Conservation (phyloP, 495 filamentous ascomycete species). For the Wilcoxina mikolae region DNA sequence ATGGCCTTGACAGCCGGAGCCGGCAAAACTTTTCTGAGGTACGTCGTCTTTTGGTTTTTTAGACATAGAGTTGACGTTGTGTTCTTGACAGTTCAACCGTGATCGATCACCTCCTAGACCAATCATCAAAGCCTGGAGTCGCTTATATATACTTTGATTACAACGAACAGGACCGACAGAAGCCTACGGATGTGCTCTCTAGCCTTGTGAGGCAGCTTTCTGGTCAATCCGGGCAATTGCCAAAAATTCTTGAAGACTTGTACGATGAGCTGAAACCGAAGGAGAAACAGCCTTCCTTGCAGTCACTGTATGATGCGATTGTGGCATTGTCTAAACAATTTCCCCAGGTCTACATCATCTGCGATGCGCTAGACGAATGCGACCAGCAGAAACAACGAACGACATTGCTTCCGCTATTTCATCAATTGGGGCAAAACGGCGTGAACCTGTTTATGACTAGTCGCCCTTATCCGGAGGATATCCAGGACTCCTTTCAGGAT, state of each 20-base stretch:
- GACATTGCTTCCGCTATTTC: constrained; percentile 3
- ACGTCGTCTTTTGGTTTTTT: no score
- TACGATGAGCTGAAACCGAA: no score
- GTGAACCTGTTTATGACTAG: constrained; percentile 10
- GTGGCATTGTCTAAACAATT: no score
- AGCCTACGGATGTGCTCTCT: background rate
- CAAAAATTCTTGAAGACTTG: background rate
- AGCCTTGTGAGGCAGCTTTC: constrained; percentile 8
- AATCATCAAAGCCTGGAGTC: background rate
- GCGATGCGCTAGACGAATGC: constrained; percentile 12
- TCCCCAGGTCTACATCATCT: constrained; percentile 7
- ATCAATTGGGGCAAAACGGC: background rate
- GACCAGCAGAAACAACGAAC: constrained; percentile 3
- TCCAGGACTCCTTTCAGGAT: constrained; percentile 3
- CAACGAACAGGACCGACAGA: constrained; percentile 2
- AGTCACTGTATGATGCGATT: no score
- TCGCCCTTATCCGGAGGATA: constrained; percentile 6
- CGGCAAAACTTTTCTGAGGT: constrained; percentile 19
- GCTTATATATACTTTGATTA: constrained; percentile 7
- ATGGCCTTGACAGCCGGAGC: constrained; percentile 6
- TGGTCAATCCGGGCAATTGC: constrained; percentile 4
- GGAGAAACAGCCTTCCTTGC: no score
- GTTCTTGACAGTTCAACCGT: no score
- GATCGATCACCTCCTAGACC: constrained; percentile 8
- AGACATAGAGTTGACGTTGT: no score